These are phyloP conservation scores for Aspergillus fischeri DNA, from an alignment of 2,329 filamentous ascomycete genomes.

Conservation along the genomic window DNA sequence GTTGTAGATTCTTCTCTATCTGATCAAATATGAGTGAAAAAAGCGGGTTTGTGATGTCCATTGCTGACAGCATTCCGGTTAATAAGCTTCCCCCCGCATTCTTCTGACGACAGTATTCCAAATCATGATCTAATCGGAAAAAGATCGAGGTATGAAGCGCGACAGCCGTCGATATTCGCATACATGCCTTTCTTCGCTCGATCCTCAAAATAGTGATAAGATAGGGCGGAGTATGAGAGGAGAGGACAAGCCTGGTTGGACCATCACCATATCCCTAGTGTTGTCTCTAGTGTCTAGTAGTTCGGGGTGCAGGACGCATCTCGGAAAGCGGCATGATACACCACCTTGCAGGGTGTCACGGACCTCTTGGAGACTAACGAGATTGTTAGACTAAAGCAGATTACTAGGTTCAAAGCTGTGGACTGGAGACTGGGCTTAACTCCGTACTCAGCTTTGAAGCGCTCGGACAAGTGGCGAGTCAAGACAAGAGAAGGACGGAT, in stretches of 20 bases:
- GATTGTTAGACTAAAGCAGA: conserved; percentile 11
- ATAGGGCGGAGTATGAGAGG: background rate
- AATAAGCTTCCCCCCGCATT: conserved; percentile 1
- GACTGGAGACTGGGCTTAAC: background rate
- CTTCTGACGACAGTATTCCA: conserved; percentile 2
- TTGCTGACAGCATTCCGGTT: conserved; percentile 4
- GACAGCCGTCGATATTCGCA: background rate
- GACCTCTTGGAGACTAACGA: conserved; percentile 14
- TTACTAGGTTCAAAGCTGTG: conserved; percentile 13
- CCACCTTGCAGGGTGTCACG: conserved; percentile 21
- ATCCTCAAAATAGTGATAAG: background rate
- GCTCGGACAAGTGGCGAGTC: background rate
- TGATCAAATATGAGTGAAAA: background rate
- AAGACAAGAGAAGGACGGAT: background rate
- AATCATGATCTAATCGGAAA: conserved; percentile 3
- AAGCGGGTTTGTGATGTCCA: background rate
- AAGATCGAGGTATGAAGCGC: background rate
- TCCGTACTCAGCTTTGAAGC: background rate
- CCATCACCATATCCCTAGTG: conserved; percentile 1
- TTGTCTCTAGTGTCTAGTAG: background rate
- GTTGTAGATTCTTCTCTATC: background rate
- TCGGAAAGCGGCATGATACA: conserved; percentile 21
- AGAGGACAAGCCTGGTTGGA: background rate
- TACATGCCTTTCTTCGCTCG: background rate
- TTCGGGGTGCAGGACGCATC: background rate